A percentile compares a stretch with the other conserved stretches of the same genome.
Evolutionary conservation across 2,329 filamentous ascomycete species (phyloP).

Genomic region (Aspergillus candidus): DNA sequence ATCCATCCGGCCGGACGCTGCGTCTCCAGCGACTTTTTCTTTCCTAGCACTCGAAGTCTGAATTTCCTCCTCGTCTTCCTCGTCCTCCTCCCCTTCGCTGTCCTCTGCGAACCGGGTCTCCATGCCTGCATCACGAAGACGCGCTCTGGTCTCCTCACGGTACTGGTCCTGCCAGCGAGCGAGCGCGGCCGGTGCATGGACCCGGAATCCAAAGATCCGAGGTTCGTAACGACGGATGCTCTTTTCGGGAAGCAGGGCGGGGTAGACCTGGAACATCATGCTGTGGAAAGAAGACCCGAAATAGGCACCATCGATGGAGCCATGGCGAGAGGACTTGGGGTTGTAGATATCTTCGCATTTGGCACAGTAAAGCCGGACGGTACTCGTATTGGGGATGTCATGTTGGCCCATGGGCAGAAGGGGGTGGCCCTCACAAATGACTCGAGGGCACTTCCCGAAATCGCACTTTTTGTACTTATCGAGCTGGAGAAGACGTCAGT

Average conservation of each 20-base stretch:
- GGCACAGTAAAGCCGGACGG: slow-evolving; percentile 94
- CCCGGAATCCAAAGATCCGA: slow-evolving; percentile 88
- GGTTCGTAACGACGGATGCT: slow-evolving; percentile 80
- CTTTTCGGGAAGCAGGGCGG: slow-evolving; percentile 80
- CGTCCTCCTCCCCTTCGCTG: slow-evolving; percentile 52
- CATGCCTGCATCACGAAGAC: slow-evolving; percentile 62
- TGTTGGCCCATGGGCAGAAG: slow-evolving; percentile 91
- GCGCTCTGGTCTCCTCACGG: slow-evolving; percentile 73
- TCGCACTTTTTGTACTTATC: slow-evolving; percentile 99
- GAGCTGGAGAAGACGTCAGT: slow-evolving; percentile 52
- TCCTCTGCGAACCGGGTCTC: slow-evolving; percentile 73
- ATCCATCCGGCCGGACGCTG: slow-evolving; percentile 33
- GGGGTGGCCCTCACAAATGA: slow-evolving; percentile 88
- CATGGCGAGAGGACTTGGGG: slow-evolving; percentile 93
- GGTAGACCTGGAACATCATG: slow-evolving; percentile 98
- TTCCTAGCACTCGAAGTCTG: slow-evolving; percentile 14
- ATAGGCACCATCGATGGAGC: slow-evolving; percentile 93
- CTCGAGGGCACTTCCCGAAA: slow-evolving; percentile 95
- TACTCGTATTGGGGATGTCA: slow-evolving; percentile 78
- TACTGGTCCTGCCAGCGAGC: slow-evolving; percentile 84
- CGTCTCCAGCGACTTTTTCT: slow-evolving; percentile 22
- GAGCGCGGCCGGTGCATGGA: slow-evolving; percentile 82
- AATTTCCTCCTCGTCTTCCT: slow-evolving; percentile 35
- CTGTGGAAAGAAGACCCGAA: slow-evolving; percentile 98
- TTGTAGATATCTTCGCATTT: slow-evolving; percentile 99